phyloP scores from a whole-genome alignment of 164 flowering plant genomes.

The Chimonanthus salicifolius region DNA sequence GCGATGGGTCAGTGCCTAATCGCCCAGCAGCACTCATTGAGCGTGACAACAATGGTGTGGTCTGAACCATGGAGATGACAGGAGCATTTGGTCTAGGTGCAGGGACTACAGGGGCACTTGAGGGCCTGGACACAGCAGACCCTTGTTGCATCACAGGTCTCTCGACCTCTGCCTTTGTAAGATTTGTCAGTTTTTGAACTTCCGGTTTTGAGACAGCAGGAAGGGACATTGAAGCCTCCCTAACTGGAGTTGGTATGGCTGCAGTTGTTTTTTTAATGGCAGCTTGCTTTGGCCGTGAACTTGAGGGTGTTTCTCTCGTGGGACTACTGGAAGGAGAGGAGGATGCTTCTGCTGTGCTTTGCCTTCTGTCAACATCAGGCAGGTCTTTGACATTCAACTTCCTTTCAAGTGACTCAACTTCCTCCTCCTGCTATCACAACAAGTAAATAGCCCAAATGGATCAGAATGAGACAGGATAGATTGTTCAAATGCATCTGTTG shows the following conservation, averaged over 20 bases:
- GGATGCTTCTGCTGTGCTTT: conserved; percentile 30
- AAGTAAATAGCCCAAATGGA: neutral
- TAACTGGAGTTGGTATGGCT: conserved; percentile 23
- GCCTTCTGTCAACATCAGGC: conserved; percentile 30
- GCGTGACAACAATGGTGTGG: conserved; percentile 53
- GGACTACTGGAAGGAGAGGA: conserved; percentile 40
- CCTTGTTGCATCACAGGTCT: conserved; percentile 23
- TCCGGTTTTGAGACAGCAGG: conserved; percentile 29
- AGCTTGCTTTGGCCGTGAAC: conserved; percentile 28
- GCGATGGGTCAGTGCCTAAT: conserved; percentile 55
- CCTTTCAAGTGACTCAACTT: conserved; percentile 34
- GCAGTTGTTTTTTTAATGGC: conserved; percentile 4
- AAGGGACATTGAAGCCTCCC: conserved; percentile 29
- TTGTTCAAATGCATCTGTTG: neutral
- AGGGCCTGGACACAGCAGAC: conserved; percentile 67
- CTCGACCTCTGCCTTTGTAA: conserved; percentile 14
- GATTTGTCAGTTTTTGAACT: conserved; percentile 24
- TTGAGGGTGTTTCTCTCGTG: conserved; percentile 22
- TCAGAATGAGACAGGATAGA: neutral
- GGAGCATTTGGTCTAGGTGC: conserved; percentile 49
- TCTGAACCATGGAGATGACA: conserved; percentile 49
- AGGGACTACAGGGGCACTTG: conserved; percentile 66
- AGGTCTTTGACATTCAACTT: conserved; percentile 34
- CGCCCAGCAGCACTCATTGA: conserved; percentile 82
- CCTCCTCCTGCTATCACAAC: conserved; percentile 29